These are phyloP conservation scores for Raffaelea deltoideospora DNA, from an alignment of 2,329 filamentous ascomycete genomes.

Conservation along the genomic window DNA sequence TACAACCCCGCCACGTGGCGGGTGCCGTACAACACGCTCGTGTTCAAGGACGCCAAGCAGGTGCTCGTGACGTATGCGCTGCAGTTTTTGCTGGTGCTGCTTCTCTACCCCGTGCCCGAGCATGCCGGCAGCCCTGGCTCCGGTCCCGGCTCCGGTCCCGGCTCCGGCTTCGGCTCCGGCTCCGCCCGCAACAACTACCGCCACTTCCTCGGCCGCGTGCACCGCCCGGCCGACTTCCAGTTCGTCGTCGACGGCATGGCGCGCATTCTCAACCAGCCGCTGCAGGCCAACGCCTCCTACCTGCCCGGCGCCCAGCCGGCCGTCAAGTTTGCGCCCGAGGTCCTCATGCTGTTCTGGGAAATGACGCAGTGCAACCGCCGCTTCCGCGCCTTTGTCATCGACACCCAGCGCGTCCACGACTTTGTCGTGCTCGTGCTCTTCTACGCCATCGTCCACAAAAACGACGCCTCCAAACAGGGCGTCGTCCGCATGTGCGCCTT, in stretches of 20 bases:
- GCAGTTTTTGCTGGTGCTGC: slow-evolving; percentile 71
- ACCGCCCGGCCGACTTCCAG: slow-evolving; percentile 92
- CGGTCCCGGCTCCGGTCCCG: no score
- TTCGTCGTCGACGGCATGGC: slow-evolving; percentile 94
- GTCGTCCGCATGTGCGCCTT: slow-evolving; percentile 97
- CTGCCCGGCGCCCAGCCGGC: slow-evolving; percentile 70
- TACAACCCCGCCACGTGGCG: slow-evolving; percentile 92
- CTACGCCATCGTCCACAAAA: slow-evolving; percentile 81
- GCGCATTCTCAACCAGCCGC: slow-evolving; percentile 78
- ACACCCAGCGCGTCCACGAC: slow-evolving; percentile 84
- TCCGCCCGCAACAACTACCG: slow-evolving; percentile 85
- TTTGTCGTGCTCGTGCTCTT: slow-evolving; percentile 84
- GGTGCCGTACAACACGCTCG: slow-evolving; percentile 83
- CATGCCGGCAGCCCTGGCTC: slow-evolving; percentile 27
- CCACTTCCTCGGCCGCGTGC: slow-evolving; percentile 78
- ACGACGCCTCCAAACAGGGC: slow-evolving; percentile 76
- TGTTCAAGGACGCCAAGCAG: slow-evolving; percentile 83
- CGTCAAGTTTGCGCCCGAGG: slow-evolving; percentile 81
- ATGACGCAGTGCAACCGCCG: slow-evolving; percentile 93
- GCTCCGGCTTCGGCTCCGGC: no score
- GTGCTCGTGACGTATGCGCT: slow-evolving; percentile 82
- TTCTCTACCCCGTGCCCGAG: slow-evolving; percentile 82
- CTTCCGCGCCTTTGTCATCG: slow-evolving; percentile 91
- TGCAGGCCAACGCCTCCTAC: slow-evolving; percentile 79
- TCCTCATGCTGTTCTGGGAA: slow-evolving; percentile 97